Evolutionary conservation across 2,329 filamentous ascomycete genomes (phyloP).

Genomic region (Penicillium sp.): DNA sequence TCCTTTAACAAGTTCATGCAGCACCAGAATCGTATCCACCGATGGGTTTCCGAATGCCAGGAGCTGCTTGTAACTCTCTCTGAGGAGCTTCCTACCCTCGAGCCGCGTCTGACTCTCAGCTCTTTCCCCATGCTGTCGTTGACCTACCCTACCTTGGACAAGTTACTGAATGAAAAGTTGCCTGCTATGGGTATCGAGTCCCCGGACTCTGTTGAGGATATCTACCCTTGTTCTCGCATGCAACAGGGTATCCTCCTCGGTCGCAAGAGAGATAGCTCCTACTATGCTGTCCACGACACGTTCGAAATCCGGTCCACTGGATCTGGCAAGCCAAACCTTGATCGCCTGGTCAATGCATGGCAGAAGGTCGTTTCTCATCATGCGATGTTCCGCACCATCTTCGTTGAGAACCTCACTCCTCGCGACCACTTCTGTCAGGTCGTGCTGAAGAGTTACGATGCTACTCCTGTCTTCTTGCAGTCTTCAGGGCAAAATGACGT

Average conservation of each 20-base stretch:
- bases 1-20: conserved; percentile 51
- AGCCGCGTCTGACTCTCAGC: conserved; percentile 37
- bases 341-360: conserved; percentile 31
- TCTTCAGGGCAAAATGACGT: conserved; percentile 32
- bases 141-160: conserved; percentile 42
- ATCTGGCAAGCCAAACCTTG: conserved; percentile 24
- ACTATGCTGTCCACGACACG: conserved; percentile 40
- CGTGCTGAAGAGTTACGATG: conserved; percentile 32
- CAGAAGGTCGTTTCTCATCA: conserved; percentile 31
- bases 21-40: conserved; percentile 44
- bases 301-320: conserved; percentile 31
- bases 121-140: conserved; percentile 48
- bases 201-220: conserved; percentile 42
- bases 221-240: conserved; percentile 40
- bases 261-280: conserved; percentile 30
- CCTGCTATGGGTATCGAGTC: conserved; percentile 35
- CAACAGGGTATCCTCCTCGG: conserved; percentile 39
- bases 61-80: conserved; percentile 32
- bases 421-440: conserved; percentile 35
- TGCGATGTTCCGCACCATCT: conserved; percentile 39
- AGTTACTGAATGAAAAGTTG: conserved; percentile 37
- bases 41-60: conserved; percentile 44
- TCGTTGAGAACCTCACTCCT: conserved; percentile 33
- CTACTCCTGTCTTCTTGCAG: conserved; percentile 27
- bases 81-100: conserved; percentile 23